Percentiles rank a stretch among this genome's conserved stretches.
phyloP scores from a whole-genome alignment of 306 rosid species.

The Mimosa bimucronata region DNA sequence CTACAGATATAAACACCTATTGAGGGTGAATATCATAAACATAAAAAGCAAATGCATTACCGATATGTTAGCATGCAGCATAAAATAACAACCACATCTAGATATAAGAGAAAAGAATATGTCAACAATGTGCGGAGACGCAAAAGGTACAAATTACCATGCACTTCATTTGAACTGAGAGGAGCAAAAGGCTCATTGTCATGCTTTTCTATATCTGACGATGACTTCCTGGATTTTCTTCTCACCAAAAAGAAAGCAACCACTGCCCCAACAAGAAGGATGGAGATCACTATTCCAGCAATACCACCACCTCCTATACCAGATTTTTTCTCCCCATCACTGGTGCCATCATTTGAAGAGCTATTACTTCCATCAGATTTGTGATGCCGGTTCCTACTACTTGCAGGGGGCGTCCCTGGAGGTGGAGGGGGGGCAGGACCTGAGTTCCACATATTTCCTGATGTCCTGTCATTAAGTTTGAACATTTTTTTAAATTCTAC shows the following conservation, averaged over 20 bases:
- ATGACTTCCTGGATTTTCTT: slow-evolving; percentile 72
- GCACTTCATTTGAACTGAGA: slow-evolving; percentile 59
- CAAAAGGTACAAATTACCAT: slow-evolving; percentile 50
- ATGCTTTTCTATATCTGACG: slow-evolving; percentile 69
- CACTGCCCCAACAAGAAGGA: slow-evolving; percentile 75
- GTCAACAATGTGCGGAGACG: slow-evolving; percentile 31
- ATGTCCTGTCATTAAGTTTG: slow-evolving; percentile 59
- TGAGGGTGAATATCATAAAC: slow-evolving; percentile 8
- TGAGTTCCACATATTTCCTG: slow-evolving; percentile 81
- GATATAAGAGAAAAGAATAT: slow-evolving; percentile 25
- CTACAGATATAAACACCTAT: slow-evolving; percentile 14
- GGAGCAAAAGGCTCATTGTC: slow-evolving; percentile 71
- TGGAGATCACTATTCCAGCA: slow-evolving; percentile 91
- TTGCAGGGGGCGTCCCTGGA: slow-evolving; percentile 84
- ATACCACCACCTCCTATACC: slow-evolving; percentile 92
- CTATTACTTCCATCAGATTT: slow-evolving; percentile 51
- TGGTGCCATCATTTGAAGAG: slow-evolving; percentile 49
- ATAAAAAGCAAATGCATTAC: not conserved
- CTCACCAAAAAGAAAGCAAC: slow-evolving; percentile 76
- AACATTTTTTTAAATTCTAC: slow-evolving; percentile 34
- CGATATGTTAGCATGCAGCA: slow-evolving; percentile 3
- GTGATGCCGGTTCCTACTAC: slow-evolving; percentile 50
- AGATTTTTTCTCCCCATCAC: slow-evolving; percentile 67
- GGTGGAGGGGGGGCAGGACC: slow-evolving; percentile 99
- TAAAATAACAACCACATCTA: not conserved